Base-by-base conservation (phyloP, 768 basidiomycete genomes). In the Boletus eberwhitei region DNA sequence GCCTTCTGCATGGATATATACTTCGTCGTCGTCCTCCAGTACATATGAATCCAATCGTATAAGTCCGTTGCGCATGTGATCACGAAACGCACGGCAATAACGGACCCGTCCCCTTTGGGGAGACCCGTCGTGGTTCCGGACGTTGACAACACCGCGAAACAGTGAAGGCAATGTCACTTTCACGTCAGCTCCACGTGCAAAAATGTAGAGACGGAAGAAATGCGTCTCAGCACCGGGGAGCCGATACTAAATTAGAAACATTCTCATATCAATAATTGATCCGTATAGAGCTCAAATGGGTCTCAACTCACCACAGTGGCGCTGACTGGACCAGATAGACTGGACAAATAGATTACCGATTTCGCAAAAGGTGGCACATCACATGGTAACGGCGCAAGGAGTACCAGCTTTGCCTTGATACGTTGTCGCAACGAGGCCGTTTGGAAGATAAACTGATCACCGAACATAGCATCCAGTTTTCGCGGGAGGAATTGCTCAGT, bases 301-400 rank as follows among this genome's bases (percentile, higher is more conserved):
- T 36, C 24, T 40, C 43, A 41, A 58, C 71, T 62, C 42, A 72
- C 71, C 42, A 71, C 57, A 29, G 54, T 54, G 42, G 62, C 62
- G 12, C 44, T 55, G 42, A 72, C 48, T 14, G 69, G 41, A n/a
- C 63, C 66, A 31, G 63, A 63, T 17, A 60, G 31, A 50, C 61
- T 71, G 17, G 70, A 66, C 56, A 71, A 51, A 59, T 65, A 72
- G 17, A 70, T 62, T 26, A 61, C 69, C 16, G 69, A 71, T 55
- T 72, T 71, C n/a, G 69, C 71, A 57, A 69, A 60, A 1, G 71
- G 64, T 21, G 61, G 57, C 40, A 37, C 34, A 44, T 71, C 71
- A 42, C 58, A 65, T n/a, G 67, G 58, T 26, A 61, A 37, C 22
- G 65, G 69, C 31, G 71, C 51, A 9, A 67, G 67, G 11, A 71